A percentile compares a stretch with the other conserved stretches of the same genome.
Conservation (phyloP, 2,329 filamentous ascomycete genomes). For the Fusarium tupiense region DNA sequence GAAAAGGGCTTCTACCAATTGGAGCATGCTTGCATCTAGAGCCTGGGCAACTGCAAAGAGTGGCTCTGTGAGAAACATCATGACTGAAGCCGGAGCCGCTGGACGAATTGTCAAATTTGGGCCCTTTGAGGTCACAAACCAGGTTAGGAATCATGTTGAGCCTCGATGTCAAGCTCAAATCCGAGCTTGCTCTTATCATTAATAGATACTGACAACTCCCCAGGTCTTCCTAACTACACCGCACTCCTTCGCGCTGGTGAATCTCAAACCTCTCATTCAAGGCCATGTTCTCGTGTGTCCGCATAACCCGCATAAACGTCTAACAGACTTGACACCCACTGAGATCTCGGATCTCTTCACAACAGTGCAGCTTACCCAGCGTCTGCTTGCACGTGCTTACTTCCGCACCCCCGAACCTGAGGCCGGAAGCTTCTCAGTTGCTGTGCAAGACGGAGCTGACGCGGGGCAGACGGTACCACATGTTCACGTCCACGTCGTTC, state of each 20-base stretch:
- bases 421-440: conserved; percentile 86
- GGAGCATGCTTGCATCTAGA: conserved; percentile 37
- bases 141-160: conserved; percentile 58
- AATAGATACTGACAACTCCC: not conserved
- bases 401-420: conserved; percentile 62
- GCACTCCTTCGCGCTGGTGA: conserved; percentile 88
- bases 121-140: conserved; percentile 77
- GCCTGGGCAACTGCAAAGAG: conserved; percentile 18
- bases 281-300: conserved; percentile 95
- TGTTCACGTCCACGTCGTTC: conserved; percentile 92
- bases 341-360: conserved; percentile 86
- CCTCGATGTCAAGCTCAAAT: not conserved
- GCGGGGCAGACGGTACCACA: conserved; percentile 95
- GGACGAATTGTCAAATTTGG: conserved; percentile 70
- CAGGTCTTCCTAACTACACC: conserved; percentile 89
- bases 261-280: conserved; percentile 92
- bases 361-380: conserved; percentile 85
- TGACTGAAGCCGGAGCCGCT: conserved; percentile 44
- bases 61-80: conserved; percentile 37
- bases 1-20: not conserved
- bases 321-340: conserved; percentile 75
- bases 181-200: not conserved
- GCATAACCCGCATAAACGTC: conserved; percentile 71
- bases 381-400: conserved; percentile 72
- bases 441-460: conserved; percentile 90